Evolutionary conservation across 129 eudicot genomes (phyloP).

Genomic region (Helianthus annuus): DNA sequence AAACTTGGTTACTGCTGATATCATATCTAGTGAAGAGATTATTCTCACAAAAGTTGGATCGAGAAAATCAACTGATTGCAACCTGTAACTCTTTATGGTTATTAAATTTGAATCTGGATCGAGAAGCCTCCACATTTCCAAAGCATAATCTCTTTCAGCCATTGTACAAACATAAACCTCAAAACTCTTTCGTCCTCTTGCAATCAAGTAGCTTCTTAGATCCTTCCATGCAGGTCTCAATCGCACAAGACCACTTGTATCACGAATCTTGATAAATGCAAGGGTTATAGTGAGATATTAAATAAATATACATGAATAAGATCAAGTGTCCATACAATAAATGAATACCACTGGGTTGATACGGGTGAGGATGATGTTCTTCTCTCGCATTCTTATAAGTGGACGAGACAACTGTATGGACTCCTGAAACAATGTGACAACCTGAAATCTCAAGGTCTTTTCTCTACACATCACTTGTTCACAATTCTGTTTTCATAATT

Average conservation of each 20-base stretch:
- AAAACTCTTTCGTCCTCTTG: constrained; percentile 96
- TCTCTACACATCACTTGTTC: too few relatives aligned
- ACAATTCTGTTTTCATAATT: too few relatives aligned
- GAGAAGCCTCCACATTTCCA: constrained; percentile 99
- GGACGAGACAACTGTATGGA: constrained; percentile 87
- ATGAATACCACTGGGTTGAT: constrained; percentile 73
- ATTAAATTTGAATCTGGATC: constrained; percentile 94
- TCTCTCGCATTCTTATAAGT: constrained; percentile 82
- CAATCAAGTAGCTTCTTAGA: constrained; percentile 92
- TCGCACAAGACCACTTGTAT: constrained; percentile 98
- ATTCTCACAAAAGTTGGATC: too few relatives aligned
- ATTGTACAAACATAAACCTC: constrained; percentile 99
- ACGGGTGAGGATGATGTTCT: constrained; percentile 88
- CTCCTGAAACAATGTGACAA: too few relatives aligned
- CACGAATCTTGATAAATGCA: constrained; percentile 67
- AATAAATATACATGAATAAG: background rate
- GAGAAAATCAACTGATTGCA: too few relatives aligned
- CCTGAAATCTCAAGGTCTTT: too few relatives aligned
- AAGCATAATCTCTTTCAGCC: constrained; percentile 99
- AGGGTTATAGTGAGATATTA: background rate
- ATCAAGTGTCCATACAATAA: background rate
- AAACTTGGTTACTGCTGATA: too few relatives aligned
- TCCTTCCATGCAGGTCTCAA: constrained; percentile 99
- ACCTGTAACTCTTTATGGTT: too few relatives aligned
- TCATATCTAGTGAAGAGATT: too few relatives aligned